phyloP scores from a whole-genome alignment of 257 asterid genomes.

The Rubia yunnanensis region DNA sequence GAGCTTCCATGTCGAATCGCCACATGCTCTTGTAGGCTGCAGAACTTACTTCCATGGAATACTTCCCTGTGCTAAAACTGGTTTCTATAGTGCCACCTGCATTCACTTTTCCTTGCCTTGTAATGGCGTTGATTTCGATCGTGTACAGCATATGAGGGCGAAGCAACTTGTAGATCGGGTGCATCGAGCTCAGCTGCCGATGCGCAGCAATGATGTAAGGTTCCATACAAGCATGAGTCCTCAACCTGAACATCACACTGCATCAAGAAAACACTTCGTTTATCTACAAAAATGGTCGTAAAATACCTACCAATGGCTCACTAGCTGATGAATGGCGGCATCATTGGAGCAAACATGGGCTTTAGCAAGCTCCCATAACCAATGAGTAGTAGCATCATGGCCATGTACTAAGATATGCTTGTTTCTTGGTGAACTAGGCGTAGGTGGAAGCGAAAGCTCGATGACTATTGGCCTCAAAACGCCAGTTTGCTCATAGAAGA shows the following conservation, averaged over 20 bases:
- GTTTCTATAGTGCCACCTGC: conserved; percentile 90
- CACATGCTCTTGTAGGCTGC: conserved; percentile 77
- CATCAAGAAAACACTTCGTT: neutral
- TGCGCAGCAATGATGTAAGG: conserved; percentile 81
- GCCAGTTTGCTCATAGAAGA: conserved; percentile 37
- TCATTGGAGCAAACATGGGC: conserved; percentile 89
- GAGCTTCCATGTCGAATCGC: conserved; percentile 78
- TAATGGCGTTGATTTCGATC: conserved; percentile 84
- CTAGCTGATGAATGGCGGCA: conserved; percentile 84
- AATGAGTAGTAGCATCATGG: conserved; percentile 57
- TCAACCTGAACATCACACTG: conserved; percentile 51
- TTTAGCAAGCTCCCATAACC: conserved; percentile 88
- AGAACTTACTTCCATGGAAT: conserved; percentile 79
- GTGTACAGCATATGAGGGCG: conserved; percentile 91
- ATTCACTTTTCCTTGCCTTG: conserved; percentile 68
- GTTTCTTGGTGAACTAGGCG: conserved; percentile 42
- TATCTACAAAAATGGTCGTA: too few relatives aligned
- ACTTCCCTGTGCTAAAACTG: conserved; percentile 74
- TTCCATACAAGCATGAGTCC: conserved; percentile 88
- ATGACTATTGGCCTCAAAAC: conserved; percentile 52
- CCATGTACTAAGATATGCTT: conserved; percentile 58
- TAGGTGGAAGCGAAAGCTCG: conserved; percentile 78
- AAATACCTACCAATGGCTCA: conserved; percentile 72
- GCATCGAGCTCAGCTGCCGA: conserved; percentile 84
- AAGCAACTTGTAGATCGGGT: conserved; percentile 65